A percentile compares a stretch with the other conserved stretches of the same genome.
These are phyloP conservation scores for Nannochloris sp. DNA, from an alignment of 139 green algal genomes.

Conservation along the genomic window DNA sequence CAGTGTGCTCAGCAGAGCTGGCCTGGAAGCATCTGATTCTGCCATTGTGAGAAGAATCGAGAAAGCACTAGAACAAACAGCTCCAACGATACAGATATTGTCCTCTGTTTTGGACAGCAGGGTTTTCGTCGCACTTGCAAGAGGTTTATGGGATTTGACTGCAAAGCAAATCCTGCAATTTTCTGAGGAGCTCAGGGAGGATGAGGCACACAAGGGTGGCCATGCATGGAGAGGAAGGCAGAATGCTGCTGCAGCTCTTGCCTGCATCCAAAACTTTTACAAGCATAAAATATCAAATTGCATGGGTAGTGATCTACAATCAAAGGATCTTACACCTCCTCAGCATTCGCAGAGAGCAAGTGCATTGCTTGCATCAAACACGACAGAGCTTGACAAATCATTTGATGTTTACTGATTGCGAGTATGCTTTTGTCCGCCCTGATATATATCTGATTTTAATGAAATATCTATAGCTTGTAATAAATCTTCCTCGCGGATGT, in stretches of 20 bases:
- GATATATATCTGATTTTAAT: constrained; percentile 14
- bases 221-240: constrained; percentile 45
- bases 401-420: constrained; percentile 39
- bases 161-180: constrained; percentile 45
- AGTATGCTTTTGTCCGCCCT: neutral
- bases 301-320: constrained; percentile 41
- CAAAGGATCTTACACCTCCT: constrained; percentile 43
- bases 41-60: constrained; percentile 8
- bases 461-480: constrained; percentile 18
- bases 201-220: constrained; percentile 8
- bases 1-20: constrained; percentile 29
- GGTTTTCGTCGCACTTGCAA: constrained; percentile 42
- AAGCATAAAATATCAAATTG: constrained; percentile 25
- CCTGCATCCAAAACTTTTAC: constrained; percentile 44
- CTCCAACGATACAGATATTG: constrained; percentile 34
- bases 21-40: constrained; percentile 16
- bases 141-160: constrained; percentile 51
- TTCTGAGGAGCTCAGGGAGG: constrained; percentile 39
- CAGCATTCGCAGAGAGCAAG: constrained; percentile 39
- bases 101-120: constrained; percentile 32
- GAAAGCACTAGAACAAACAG: constrained; percentile 31
- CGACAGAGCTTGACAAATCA: constrained; percentile 27
- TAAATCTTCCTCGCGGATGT: constrained; percentile 38
- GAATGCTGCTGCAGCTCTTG: constrained; percentile 32
- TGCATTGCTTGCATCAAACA: constrained; percentile 42